Evolutionary conservation across 2,329 filamentous ascomycete genomes (phyloP).

Genomic region (Aplosporella prunicola): DNA sequence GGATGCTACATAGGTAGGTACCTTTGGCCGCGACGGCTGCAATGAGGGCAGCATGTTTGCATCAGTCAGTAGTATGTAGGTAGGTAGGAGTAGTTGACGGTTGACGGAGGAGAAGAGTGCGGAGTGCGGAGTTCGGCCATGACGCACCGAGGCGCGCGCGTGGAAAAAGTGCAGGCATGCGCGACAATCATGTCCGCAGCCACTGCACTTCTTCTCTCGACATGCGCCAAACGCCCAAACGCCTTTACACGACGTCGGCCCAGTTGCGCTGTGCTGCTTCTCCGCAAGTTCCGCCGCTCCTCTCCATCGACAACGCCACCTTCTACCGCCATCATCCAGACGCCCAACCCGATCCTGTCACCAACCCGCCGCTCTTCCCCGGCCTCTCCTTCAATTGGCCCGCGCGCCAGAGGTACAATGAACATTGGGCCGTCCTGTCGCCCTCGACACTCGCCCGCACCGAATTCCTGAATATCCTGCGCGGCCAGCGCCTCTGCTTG

Average conservation of each 20-base stretch:
- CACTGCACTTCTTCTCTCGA: too few relatives aligned
- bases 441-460: conserved; percentile 72
- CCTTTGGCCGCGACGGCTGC: conserved; percentile 34
- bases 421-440: conserved; percentile 75
- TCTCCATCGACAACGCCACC: conserved; percentile 67
- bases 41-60: conserved; percentile 27
- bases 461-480: conserved; percentile 67
- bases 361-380: conserved; percentile 67
- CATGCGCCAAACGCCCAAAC: too few relatives aligned
- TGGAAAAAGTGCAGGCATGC: too few relatives aligned
- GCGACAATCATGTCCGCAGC: too few relatives aligned
- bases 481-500: conserved; percentile 63
- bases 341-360: conserved; percentile 26
- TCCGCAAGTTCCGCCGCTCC: conserved; percentile 25
- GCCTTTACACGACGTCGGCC: too few relatives aligned
- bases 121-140: too few relatives aligned
- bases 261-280: too few relatives aligned
- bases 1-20: conserved; percentile 11
- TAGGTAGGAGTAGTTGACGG: not conserved
- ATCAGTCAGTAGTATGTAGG: not conserved
- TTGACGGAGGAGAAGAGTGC: too few relatives aligned
- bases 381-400: conserved; percentile 62
- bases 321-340: conserved; percentile 69
- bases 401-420: too few relatives aligned
- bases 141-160: too few relatives aligned